A percentile compares a stretch with the other conserved stretches of the same genome.
These are phyloP conservation scores for Veloboletus limbatus DNA, from an alignment of 1,284 basidiomycete species.

Conservation along the genomic window DNA sequence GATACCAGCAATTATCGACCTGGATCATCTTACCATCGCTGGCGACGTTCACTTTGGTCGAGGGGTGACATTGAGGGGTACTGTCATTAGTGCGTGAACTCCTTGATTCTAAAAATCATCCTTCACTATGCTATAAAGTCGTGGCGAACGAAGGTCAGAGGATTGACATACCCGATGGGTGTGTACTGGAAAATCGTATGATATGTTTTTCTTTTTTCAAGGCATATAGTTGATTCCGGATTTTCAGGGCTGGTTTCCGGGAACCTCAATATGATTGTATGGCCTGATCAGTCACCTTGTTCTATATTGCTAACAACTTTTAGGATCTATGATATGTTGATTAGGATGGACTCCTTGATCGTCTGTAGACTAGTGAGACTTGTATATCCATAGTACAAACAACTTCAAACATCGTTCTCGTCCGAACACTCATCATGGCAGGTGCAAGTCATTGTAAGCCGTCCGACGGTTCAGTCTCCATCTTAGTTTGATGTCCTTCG, in stretches of 20 bases:
- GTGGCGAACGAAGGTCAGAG: conserved; percentile 90
- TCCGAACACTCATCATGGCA: conserved; percentile 31
- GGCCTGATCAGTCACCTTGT: conserved; percentile 14
- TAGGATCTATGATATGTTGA: conserved; percentile 95
- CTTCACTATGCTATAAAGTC: conserved; percentile 32
- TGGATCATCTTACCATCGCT: conserved; percentile 94
- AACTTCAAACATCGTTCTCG: conserved; percentile 25
- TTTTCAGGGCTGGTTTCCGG: conserved; percentile 52
- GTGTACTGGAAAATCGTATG: conserved; percentile 86
- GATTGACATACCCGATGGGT: conserved; percentile 94
- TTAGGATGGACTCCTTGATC: conserved; percentile 44
- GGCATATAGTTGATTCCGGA: conserved; percentile 2
- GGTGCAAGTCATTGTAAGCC: conserved; percentile 29
- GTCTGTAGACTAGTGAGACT: neutral
- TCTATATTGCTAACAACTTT: conserved; percentile 47
- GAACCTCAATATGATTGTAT: conserved; percentile 62
- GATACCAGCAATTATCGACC: conserved; percentile 87
- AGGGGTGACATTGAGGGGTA: conserved; percentile 83
- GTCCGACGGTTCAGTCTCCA: neutral
- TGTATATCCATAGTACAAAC: too few relatives aligned
- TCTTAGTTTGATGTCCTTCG: neutral
- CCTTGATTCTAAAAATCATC: neutral
- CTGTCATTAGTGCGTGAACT: conserved; percentile 54
- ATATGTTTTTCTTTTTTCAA: conserved; percentile 8
- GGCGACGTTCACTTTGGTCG: conserved; percentile 95